phyloP scores from a whole-genome alignment of 2,329 filamentous ascomycete genomes.

The Ascochyta lentis region DNA sequence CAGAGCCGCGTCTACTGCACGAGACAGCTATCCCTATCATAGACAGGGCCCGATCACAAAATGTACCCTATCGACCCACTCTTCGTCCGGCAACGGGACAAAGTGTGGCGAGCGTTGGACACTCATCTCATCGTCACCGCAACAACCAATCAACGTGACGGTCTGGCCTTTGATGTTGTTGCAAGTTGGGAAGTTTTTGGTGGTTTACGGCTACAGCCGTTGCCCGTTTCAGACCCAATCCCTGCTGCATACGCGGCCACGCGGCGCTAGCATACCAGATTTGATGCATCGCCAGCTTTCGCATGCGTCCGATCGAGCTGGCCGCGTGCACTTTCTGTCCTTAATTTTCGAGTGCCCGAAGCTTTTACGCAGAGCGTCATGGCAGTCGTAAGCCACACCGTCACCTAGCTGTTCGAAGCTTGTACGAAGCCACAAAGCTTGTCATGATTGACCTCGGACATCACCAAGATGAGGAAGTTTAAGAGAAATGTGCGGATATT shows the following conservation, averaged over 20 bases:
- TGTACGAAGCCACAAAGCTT: slow-evolving; percentile 12
- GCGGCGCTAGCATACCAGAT: slow-evolving; percentile 4
- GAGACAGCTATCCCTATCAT: neutral
- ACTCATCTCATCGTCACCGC: neutral
- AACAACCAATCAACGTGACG: neutral
- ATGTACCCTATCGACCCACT: neutral
- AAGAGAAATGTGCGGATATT: neutral
- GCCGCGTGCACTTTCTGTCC: slow-evolving; percentile 5
- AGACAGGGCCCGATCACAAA: neutral
- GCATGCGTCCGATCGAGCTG: neutral
- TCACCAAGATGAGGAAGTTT: neutral
- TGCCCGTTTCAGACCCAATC: neutral
- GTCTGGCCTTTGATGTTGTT: neutral
- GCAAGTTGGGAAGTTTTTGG: neutral
- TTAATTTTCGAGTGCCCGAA: neutral
- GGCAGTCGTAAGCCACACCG: slow-evolving; percentile 10
- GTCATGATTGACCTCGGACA: slow-evolving; percentile 1
- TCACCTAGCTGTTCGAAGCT: slow-evolving; percentile 5
- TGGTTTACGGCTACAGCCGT: neutral
- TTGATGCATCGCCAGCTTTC: slow-evolving; percentile 1
- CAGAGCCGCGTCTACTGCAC: neutral
- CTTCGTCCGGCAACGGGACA: neutral
- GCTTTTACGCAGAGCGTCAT: neutral
- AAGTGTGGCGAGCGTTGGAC: neutral
- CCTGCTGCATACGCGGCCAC: slow-evolving; percentile 16